Conservation (phyloP, 2,329 filamentous ascomycete species). For the Penicillium crustosum region DNA sequence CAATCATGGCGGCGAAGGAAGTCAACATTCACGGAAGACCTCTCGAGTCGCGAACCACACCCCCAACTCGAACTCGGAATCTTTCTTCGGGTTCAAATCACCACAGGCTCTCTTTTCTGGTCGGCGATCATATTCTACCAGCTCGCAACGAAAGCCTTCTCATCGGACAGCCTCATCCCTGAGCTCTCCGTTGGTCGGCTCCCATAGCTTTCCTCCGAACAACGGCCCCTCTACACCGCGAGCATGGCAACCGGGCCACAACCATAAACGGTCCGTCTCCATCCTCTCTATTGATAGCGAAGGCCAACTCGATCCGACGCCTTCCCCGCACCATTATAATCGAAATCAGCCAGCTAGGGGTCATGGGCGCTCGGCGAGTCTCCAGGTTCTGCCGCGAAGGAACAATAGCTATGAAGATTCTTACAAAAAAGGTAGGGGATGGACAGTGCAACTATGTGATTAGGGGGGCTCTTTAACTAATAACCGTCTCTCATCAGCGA, state of each 20-base stretch:
- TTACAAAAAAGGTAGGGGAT: conserved; percentile 39
- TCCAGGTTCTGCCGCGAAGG: conserved; percentile 67
- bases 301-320: conserved; percentile 35
- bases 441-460: not conserved
- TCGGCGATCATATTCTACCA: conserved; percentile 38
- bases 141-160: conserved; percentile 35
- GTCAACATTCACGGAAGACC: conserved; percentile 38
- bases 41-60: conserved; percentile 38
- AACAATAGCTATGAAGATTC: conserved; percentile 43
- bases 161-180: conserved; percentile 44
- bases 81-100: conserved; percentile 41
- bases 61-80: conserved; percentile 36
- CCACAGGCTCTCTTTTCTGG: conserved; percentile 38
- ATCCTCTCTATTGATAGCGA: conserved; percentile 73
- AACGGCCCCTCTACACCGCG: conserved; percentile 33
- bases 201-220: conserved; percentile 44
- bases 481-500: conserved; percentile 28
- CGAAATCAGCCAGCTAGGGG: conserved; percentile 58
- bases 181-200: conserved; percentile 40
- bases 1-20: conserved; percentile 27
- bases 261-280: conserved; percentile 74
- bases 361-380: conserved; percentile 76
- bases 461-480: conserved; percentile 1
- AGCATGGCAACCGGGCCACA: conserved; percentile 48
- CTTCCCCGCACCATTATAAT: conserved; percentile 36